Conservation (phyloP, 768 basidiomycete species). For the Tricholoma sp. region DNA sequence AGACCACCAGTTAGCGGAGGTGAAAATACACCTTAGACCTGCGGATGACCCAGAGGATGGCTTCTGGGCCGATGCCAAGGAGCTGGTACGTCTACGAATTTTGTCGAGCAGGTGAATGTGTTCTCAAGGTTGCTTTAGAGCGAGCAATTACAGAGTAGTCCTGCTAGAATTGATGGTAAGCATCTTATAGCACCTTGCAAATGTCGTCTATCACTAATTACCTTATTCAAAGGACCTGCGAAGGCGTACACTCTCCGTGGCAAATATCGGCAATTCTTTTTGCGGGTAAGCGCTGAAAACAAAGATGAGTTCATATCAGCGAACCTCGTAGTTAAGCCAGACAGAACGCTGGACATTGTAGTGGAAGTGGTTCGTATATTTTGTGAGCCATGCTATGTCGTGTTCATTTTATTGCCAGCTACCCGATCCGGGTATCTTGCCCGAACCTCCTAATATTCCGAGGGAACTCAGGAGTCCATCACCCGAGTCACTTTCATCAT, state of each 20-base stretch:
- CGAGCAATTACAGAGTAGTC: slow-evolving; percentile 51
- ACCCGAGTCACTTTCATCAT: slow-evolving; percentile 2
- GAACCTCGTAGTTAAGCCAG: slow-evolving; percentile 50
- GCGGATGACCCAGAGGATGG: slow-evolving; percentile 47
- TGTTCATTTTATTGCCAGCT: slow-evolving; percentile 21
- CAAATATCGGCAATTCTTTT: slow-evolving; percentile 63
- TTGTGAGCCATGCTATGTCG: not conserved
- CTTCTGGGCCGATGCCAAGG: slow-evolving; percentile 68
- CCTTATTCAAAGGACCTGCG: slow-evolving; percentile 46
- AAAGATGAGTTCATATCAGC: slow-evolving; percentile 45
- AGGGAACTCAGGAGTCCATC: slow-evolving; percentile 17
- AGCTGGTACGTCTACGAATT: slow-evolving; percentile 35
- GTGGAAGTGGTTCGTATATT: slow-evolving; percentile 50
- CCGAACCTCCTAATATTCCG: slow-evolving; percentile 28
- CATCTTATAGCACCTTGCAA: not conserved
- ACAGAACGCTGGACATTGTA: slow-evolving; percentile 51
- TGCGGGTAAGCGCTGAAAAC: slow-evolving; percentile 54
- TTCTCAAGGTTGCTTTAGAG: slow-evolving; percentile 23
- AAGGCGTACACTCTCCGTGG: slow-evolving; percentile 64
- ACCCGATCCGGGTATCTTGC: slow-evolving; percentile 26
- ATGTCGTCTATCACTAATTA: slow-evolving; percentile 2
- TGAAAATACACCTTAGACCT: slow-evolving; percentile 50
- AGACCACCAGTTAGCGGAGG: slow-evolving; percentile 62
- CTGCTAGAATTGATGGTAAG: slow-evolving; percentile 67
- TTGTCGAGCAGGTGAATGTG: not conserved